Base-by-base conservation (phyloP, 768 basidiomycete genomes). In the Lactarius hengduanensis region DNA sequence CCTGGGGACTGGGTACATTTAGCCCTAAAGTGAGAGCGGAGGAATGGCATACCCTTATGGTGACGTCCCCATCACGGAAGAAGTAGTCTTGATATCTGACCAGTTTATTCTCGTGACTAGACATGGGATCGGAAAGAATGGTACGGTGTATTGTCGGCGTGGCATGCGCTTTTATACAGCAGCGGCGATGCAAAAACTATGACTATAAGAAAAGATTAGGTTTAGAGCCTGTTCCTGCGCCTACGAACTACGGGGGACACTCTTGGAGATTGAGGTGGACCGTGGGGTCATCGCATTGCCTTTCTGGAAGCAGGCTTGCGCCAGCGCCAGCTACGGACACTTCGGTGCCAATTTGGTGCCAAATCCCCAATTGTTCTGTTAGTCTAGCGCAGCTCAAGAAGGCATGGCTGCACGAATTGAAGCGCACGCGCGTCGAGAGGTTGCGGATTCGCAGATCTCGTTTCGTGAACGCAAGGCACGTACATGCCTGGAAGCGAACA, bases 1-100 rank as follows among this genome's bases (percentile, higher is more conserved):
- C 84, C 88, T 89, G 30, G 32, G 9, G 18, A 50, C 50, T 22
- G 11, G 9, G 36, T 18, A 53, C 15, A 43, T 20, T 71, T 30
- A 61, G 26, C 5, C n/a, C 20, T 20, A 15, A 57, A 4, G n/a
- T 40, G 53, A 47, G 53, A 40, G 28, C 3, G 2, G 2, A 30
- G 26, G 11, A 1, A 32, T 38, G 22, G n/a, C 58, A 4, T n/a
- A 67, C 66, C 10, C 8, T 28, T 26, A 67, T 59, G 0, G 18
- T 67, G 0, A 56, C 18, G 8, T 67, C 62, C 0, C 22, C 62
- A 3, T 67, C 66, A 0, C 6, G 11, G 26, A 55, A 22, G 10
- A 36, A 67, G 6, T 67, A 67, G 0, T 36, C 53, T 0, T 8
- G 6, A 8, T 55, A 26, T 16, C 38, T 4, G 13, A 40, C 4